Conservation (phyloP, 331 rosid genomes). For the Spiraea crenata region DNA sequence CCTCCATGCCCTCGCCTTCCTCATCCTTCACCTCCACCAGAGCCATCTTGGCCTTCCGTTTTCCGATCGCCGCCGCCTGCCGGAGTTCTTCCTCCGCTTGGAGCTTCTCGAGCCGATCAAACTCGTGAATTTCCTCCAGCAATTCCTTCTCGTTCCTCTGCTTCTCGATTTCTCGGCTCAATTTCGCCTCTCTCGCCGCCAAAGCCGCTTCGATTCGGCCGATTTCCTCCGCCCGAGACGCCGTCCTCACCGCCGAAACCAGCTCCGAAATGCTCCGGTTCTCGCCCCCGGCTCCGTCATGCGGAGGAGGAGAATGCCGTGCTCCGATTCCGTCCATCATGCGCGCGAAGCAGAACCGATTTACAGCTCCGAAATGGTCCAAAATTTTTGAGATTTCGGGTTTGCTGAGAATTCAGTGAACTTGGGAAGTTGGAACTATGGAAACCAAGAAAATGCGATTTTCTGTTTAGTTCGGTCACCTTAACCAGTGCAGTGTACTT, state of each 20-base stretch:
- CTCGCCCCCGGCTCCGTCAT: neutral
- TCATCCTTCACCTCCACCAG: constrained; percentile 9
- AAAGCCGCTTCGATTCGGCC: constrained; percentile 37
- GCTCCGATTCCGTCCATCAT: constrained; percentile 18
- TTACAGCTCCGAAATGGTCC: neutral
- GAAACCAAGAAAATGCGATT: no score
- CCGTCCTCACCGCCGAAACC: constrained; percentile 22
- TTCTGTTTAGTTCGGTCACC: no score
- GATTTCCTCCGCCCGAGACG: constrained; percentile 9
- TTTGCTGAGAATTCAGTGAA: no score
- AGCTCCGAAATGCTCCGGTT: constrained; percentile 35
- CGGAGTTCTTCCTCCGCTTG: constrained; percentile 10
- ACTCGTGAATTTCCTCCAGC: neutral
- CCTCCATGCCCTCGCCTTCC: neutral
- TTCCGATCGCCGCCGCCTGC: constrained; percentile 1
- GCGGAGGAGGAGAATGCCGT: neutral
- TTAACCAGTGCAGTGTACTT: no score
- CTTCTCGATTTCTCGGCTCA: constrained; percentile 9
- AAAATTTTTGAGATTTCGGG: neutral
- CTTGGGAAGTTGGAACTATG: no score
- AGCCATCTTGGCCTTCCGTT: neutral
- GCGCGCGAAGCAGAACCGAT: neutral
- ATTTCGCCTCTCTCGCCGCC: constrained; percentile 20
- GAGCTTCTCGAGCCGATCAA: constrained; percentile 18
- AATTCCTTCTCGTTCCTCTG: neutral